A percentile compares a stretch with the other conserved stretches of the same genome.
phyloP scores from a whole-genome alignment of 2,329 filamentous ascomycete genomes.

The Domatiomyces catenatus region DNA sequence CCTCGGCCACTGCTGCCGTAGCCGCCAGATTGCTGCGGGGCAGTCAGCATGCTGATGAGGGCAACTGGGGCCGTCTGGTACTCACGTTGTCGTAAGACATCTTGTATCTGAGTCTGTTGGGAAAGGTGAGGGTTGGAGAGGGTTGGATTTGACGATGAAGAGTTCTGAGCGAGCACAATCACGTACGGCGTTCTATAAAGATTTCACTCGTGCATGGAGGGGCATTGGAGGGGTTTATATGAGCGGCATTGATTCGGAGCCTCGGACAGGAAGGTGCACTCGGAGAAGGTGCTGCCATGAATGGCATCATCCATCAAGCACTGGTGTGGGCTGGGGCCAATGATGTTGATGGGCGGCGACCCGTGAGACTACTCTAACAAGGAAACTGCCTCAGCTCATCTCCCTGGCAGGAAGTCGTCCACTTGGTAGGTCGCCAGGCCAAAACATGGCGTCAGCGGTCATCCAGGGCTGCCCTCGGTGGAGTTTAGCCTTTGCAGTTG shows the following conservation, averaged over 20 bases:
- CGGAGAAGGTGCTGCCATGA: neutral
- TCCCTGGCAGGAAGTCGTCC: neutral
- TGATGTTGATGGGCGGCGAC: neutral
- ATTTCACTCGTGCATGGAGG: neutral
- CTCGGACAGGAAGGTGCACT: neutral
- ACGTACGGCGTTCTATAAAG: neutral
- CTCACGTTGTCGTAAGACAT: conserved; percentile 1
- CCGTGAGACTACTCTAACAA: neutral
- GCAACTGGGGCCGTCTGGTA: conserved; percentile 3
- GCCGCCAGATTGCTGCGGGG: conserved; percentile 3
- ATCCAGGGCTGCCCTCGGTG: neutral
- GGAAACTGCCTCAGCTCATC: neutral
- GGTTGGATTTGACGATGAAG: neutral
- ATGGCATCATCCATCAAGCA: neutral
- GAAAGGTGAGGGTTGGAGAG: neutral
- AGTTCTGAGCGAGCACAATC: neutral
- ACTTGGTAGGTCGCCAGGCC: neutral
- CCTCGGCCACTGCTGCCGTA: conserved; percentile 15
- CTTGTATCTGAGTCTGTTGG: neutral
- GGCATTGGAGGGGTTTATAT: conserved; percentile 1
- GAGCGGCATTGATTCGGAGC: neutral
- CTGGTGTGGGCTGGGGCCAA: neutral
- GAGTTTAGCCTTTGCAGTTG: neutral
- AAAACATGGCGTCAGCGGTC: neutral
- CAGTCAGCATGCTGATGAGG: conserved; percentile 5